phyloP scores from a whole-genome alignment of 768 basidiomycete genomes.

The Mycena leptocephala region DNA sequence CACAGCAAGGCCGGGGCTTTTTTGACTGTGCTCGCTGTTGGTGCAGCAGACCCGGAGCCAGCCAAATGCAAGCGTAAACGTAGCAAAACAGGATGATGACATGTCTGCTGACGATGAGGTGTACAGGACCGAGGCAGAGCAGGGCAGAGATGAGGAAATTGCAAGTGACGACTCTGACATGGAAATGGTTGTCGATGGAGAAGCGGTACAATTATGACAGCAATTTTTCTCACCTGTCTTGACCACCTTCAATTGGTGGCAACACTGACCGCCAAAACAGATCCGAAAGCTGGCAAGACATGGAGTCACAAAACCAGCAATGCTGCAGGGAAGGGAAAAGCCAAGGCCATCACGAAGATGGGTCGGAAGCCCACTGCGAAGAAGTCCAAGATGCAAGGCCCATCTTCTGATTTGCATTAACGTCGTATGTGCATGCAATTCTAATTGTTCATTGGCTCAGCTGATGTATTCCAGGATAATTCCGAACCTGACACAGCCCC shows the following conservation, averaged over 20 bases:
- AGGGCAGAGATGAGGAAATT: background rate
- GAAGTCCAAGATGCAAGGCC: background rate
- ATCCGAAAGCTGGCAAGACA: constrained; percentile 4
- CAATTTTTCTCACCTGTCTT: background rate
- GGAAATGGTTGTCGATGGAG: constrained; percentile 10
- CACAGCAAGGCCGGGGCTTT: background rate
- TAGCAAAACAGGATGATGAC: too few relatives aligned
- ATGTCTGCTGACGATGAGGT: background rate
- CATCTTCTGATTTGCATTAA: background rate
- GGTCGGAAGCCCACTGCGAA: background rate
- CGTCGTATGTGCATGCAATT: background rate
- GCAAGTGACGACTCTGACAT: background rate
- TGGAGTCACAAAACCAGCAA: background rate
- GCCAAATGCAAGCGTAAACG: background rate
- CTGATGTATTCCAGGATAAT: background rate
- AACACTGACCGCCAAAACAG: background rate
- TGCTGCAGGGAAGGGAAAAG: background rate
- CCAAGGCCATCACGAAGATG: background rate
- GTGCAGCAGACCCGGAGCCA: background rate
- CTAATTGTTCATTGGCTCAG: background rate
- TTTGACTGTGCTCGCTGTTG: background rate
- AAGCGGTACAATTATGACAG: background rate
- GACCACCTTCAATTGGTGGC: background rate
- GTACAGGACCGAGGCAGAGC: background rate
- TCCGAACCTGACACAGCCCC: background rate